These are phyloP conservation scores for Astraeus odoratus DNA, from an alignment of 768 basidiomycete species.

Conservation along the genomic window DNA sequence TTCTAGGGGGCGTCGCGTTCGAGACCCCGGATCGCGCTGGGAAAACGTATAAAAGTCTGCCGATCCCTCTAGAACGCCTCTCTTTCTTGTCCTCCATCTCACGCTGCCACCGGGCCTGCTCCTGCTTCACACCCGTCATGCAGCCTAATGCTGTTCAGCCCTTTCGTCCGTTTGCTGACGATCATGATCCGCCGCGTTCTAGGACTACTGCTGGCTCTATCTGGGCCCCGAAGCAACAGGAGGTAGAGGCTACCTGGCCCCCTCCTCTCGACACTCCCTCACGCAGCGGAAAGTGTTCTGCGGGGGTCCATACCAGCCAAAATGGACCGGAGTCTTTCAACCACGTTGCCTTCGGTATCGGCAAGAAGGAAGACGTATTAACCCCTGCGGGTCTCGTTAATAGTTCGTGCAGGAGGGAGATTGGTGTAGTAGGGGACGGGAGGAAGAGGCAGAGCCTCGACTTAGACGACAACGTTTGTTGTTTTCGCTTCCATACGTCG, in stretches of 20 bases:
- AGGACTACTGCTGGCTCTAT: constrained; percentile 52
- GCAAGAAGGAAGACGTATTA: constrained; percentile 57
- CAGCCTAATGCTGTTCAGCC: constrained; percentile 21
- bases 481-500: constrained; percentile 15
- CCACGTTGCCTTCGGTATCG: constrained; percentile 13
- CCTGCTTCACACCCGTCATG: constrained; percentile 18
- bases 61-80: constrained; percentile 21
- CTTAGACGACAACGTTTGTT: constrained; percentile 40
- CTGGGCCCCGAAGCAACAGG: constrained; percentile 79
- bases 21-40: constrained; percentile 7
- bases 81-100: constrained; percentile 35
- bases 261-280: constrained; percentile 56
- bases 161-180: constrained; percentile 30
- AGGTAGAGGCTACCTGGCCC: constrained; percentile 62
- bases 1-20: too few species aligned
- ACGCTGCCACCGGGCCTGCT: constrained; percentile 16
- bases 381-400: constrained; percentile 41
- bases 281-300: constrained; percentile 38
- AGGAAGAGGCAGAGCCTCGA: constrained; percentile 56
- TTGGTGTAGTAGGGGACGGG: constrained; percentile 79
- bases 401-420: constrained; percentile 36
- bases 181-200: constrained; percentile 34
- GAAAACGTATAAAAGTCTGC: constrained; percentile 28
- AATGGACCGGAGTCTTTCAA: constrained; percentile 15
- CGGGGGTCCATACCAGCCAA: constrained; percentile 22